Base-by-base conservation (phyloP, 2,329 filamentous ascomycete species). In the Fusarium chlamydosporum region DNA sequence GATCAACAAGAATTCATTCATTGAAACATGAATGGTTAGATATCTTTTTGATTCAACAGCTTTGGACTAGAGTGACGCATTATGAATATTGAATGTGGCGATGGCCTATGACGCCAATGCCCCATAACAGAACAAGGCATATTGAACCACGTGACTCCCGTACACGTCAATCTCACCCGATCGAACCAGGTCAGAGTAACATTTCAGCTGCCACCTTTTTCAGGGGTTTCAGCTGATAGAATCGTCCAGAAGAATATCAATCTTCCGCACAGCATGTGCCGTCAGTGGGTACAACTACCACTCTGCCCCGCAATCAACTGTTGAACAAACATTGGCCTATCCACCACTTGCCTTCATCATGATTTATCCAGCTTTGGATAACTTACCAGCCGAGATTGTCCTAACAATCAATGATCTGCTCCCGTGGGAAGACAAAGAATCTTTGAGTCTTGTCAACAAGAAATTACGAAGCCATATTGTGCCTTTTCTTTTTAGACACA, bases 21-120 rank as follows among this genome's bases (percentile, higher is more conserved):
- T 3, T 2, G 48, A 10, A 13, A 13, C 8, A n/a, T 16, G 10
- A n/a, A 23, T 12, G 3, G n/a, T 42, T 7, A 52, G 16, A n/a
- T 18, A n/a, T n/a, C n/a, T n/a, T n/a, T n/a, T 15, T 4, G 16
- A 23, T 6, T 4, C 11, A 34, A 6, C 12, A 34, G 7, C 18
- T 18, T 26, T 6, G 27, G 0, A 29, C 16, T 10, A 23, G 16
- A 13, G 12, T n/a, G 18, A 13, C 38, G 18, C 8, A 18, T 43
- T 58, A 46, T 31, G n/a, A 29, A 47, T 7, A 4, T 35, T 15
- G n/a, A 7, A 31, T 23, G 50, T 60, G 50, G 56, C 50, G 13
- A 35, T 56, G 26, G n/a, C 6, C n/a, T 27, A 61, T 61, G 57
- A 61, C 57, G 57, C 42, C 45, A 56, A 37, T 35, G 52, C 52